Conservation (phyloP, 129 eudicot species). For the Centaurea solstitialis region DNA sequence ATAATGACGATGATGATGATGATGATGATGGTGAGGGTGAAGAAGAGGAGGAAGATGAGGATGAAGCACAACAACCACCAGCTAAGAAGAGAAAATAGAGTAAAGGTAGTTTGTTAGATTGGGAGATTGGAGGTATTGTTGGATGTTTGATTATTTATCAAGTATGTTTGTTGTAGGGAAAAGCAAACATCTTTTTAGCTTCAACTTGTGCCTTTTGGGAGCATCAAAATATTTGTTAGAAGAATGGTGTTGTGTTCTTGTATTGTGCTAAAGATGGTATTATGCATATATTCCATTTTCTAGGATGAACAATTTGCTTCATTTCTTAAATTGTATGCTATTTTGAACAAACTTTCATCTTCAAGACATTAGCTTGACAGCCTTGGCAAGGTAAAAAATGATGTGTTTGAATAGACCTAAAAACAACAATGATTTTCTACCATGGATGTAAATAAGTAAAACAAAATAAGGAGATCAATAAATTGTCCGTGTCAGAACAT, state of each 20-base stretch:
- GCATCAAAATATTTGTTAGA: slow-evolving; percentile 27
- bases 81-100: slow-evolving; percentile 69
- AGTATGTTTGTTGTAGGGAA: slow-evolving; percentile 45
- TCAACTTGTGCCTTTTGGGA: slow-evolving; percentile 32
- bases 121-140: background rate
- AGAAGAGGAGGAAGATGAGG: slow-evolving; percentile 62
- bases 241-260: slow-evolving; percentile 20
- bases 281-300: slow-evolving; percentile 24
- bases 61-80: slow-evolving; percentile 70
- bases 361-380: background rate
- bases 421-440: too few relatives aligned
- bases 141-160: slow-evolving; percentile 22
- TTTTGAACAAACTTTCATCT: background rate
- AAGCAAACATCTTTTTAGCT: slow-evolving; percentile 18
- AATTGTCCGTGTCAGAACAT: too few relatives aligned
- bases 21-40: slow-evolving; percentile 57
- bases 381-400: background rate
- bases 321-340: background rate
- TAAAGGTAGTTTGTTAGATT: slow-evolving; percentile 14
- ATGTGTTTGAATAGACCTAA: background rate
- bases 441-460: too few relatives aligned
- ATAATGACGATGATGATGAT: slow-evolving; percentile 11
- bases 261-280: slow-evolving; percentile 22
- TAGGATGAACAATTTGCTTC: slow-evolving; percentile 18
- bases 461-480: too few relatives aligned